phyloP scores from a whole-genome alignment of 805 yeast species.

The Candida dajiaensis region DNA sequence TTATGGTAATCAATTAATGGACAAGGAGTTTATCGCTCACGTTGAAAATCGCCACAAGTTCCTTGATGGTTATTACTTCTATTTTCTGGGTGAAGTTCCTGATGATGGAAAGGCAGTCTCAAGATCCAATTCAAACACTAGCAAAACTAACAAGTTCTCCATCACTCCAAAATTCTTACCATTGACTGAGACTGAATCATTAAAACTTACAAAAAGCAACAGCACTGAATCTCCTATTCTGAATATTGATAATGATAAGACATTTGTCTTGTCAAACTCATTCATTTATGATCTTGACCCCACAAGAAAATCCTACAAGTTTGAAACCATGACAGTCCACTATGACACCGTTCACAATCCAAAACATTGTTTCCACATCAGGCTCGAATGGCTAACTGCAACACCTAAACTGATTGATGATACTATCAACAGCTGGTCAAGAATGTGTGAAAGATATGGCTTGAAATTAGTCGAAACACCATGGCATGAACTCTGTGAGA shows the following conservation, averaged over 20 bases:
- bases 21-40: slow-evolving; percentile 65
- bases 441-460: slow-evolving; percentile 83
- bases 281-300: slow-evolving; percentile 76
- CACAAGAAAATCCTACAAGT: slow-evolving; percentile 58
- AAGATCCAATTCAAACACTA: slow-evolving; percentile 7
- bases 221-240: slow-evolving; percentile 2
- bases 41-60: slow-evolving; percentile 81
- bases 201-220: slow-evolving; percentile 8
- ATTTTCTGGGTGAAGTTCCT: slow-evolving; percentile 39
- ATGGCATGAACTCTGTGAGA: slow-evolving; percentile 75
- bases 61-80: slow-evolving; percentile 90
- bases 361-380: slow-evolving; percentile 85
- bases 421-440: slow-evolving; percentile 66
- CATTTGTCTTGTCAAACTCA: slow-evolving; percentile 59
- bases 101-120: slow-evolving; percentile 3
- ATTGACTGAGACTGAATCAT: slow-evolving; percentile 2
- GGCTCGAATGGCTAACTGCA: slow-evolving; percentile 89
- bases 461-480: slow-evolving; percentile 82
- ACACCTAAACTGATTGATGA: slow-evolving; percentile 85
- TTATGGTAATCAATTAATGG: slow-evolving; percentile 77
- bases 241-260: slow-evolving; percentile 5
- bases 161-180: slow-evolving; percentile 16
- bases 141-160: slow-evolving; percentile 10
- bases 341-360: slow-evolving; percentile 92
- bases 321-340: slow-evolving; percentile 76